A percentile compares a stretch with the other conserved stretches of the same genome.
Conservation (phyloP, 108 stramenopile genomes). For the Cyclostephanos tholiformis region DNA sequence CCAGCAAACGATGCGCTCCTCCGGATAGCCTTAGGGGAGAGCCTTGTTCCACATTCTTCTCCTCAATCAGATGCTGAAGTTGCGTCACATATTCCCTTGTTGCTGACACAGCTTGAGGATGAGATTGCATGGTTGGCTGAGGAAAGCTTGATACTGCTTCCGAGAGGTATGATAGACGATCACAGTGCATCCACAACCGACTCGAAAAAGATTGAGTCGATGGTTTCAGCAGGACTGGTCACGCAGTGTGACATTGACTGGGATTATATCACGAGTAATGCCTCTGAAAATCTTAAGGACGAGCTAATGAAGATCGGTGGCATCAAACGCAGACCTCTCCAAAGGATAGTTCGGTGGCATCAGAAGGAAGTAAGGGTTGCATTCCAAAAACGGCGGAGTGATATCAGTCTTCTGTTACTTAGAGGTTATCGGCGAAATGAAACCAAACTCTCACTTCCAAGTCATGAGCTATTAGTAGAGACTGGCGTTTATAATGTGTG, state of each 20-base stretch:
- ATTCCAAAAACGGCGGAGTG: slow-evolving; percentile 36
- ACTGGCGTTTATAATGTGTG: slow-evolving; percentile 24
- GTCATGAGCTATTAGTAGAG: slow-evolving; percentile 25
- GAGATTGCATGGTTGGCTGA: slow-evolving; percentile 34
- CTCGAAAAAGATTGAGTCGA: background rate
- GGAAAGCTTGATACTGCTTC: slow-evolving; percentile 35
- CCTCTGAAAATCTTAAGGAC: slow-evolving; percentile 21
- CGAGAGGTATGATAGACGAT: slow-evolving; percentile 2
- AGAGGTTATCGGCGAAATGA: slow-evolving; percentile 33
- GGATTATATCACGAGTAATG: slow-evolving; percentile 25
- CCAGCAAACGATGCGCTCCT: slow-evolving; percentile 1
- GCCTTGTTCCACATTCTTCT: background rate
- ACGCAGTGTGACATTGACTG: slow-evolving; percentile 38
- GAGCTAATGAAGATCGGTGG: slow-evolving; percentile 12
- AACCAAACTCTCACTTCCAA: slow-evolving; percentile 24
- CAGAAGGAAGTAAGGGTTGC: slow-evolving; percentile 23
- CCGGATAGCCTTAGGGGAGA: slow-evolving; percentile 1
- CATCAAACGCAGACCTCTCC: slow-evolving; percentile 14
- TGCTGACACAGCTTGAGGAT: slow-evolving; percentile 15
- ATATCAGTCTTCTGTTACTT: slow-evolving; percentile 24
- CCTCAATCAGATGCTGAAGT: slow-evolving; percentile 3
- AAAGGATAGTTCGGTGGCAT: slow-evolving; percentile 23
- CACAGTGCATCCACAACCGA: background rate
- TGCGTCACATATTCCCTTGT: background rate
- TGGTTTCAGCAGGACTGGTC: slow-evolving; percentile 27